A percentile compares a stretch with the other conserved stretches of the same genome.
These are phyloP conservation scores for Exutisphaerella laricina DNA, from an alignment of 2,329 filamentous ascomycete species.

Conservation along the genomic window DNA sequence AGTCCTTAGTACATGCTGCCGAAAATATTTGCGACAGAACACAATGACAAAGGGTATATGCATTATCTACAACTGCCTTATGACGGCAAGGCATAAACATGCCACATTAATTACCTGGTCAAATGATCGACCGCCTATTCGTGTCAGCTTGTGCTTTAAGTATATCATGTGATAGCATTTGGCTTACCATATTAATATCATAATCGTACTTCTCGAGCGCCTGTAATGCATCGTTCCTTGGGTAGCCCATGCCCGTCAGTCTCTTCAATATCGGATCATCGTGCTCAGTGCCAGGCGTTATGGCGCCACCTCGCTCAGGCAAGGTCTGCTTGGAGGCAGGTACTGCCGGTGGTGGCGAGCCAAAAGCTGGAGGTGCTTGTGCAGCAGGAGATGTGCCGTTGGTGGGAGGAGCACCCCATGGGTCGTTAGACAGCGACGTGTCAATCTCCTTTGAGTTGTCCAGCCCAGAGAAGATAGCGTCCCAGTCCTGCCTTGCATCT, in stretches of 20 bases:
- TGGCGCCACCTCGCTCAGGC: constrained; percentile 52
- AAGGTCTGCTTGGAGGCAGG: constrained; percentile 10
- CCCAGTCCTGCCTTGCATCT: constrained; percentile 71
- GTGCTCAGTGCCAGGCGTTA: constrained; percentile 69
- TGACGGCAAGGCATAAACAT: too few relatives aligned
- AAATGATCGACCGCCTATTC: neutral
- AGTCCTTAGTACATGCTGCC: too few relatives aligned
- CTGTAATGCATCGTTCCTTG: constrained; percentile 63
- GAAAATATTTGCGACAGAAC: too few relatives aligned
- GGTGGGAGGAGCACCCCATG: constrained; percentile 23
- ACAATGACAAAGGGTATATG: too few relatives aligned
- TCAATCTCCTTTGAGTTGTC: constrained; percentile 45
- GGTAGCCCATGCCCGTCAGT: constrained; percentile 83
- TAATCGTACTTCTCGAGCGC: constrained; percentile 95
- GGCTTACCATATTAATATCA: constrained; percentile 82
- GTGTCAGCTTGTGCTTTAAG: neutral
- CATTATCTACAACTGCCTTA: too few relatives aligned
- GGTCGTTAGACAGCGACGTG: constrained; percentile 27
- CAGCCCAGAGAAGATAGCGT: constrained; percentile 81
- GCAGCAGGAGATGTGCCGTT: constrained; percentile 8
- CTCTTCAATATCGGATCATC: constrained; percentile 91
- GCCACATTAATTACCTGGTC: neutral
- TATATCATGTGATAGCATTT: neutral
- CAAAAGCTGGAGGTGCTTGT: constrained; percentile 18
- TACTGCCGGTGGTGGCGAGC: constrained; percentile 7